Evolutionary conservation across 805 yeast genomes (phyloP).

Genomic region (Candida argentea): DNA sequence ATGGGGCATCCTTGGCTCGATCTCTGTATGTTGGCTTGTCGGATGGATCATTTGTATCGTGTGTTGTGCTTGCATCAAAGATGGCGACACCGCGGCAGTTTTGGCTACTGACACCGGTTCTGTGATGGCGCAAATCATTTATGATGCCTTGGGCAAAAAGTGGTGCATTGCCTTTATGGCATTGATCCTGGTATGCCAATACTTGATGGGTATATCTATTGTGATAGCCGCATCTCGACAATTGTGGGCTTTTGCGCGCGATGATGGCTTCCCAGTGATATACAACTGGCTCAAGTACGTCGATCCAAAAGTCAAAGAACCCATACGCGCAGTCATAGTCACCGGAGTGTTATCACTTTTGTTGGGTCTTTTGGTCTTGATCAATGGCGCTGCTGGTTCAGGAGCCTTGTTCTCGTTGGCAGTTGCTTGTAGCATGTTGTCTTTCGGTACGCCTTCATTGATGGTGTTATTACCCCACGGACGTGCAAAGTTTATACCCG

Average conservation of each 20-base stretch:
- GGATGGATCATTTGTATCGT: slow-evolving; percentile 51
- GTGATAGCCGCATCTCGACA: slow-evolving; percentile 60
- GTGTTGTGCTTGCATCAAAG: slow-evolving; percentile 44
- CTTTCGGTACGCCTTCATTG: slow-evolving; percentile 55
- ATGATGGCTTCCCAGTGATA: slow-evolving; percentile 61
- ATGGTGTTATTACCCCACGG: slow-evolving; percentile 40
- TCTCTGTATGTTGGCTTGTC: slow-evolving; percentile 42
- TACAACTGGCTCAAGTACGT: slow-evolving; percentile 44
- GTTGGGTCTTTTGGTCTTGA: slow-evolving; percentile 49
- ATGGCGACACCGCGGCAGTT: slow-evolving; percentile 30
- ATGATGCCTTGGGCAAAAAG: slow-evolving; percentile 50
- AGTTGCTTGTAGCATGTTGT: slow-evolving; percentile 51
- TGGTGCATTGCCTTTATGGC: slow-evolving; percentile 61
- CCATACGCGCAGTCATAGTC: slow-evolving; percentile 52
- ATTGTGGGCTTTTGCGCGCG: slow-evolving; percentile 69
- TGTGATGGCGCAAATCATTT: slow-evolving; percentile 56
- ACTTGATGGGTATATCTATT: slow-evolving; percentile 55
- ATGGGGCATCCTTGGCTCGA: slow-evolving; percentile 51
- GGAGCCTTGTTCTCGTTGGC: slow-evolving; percentile 58
- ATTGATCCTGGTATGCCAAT: slow-evolving; percentile 49
- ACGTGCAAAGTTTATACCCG: slow-evolving; percentile 45
- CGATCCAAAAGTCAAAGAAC: slow-evolving; percentile 46
- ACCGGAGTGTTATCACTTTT: slow-evolving; percentile 40
- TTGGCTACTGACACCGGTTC: slow-evolving; percentile 40
- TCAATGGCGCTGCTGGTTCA: slow-evolving; percentile 47